Percentiles rank a stretch among this genome's conserved stretches.
Conservation (phyloP, 345 rosid species). For the Bruguiera sexangula region DNA sequence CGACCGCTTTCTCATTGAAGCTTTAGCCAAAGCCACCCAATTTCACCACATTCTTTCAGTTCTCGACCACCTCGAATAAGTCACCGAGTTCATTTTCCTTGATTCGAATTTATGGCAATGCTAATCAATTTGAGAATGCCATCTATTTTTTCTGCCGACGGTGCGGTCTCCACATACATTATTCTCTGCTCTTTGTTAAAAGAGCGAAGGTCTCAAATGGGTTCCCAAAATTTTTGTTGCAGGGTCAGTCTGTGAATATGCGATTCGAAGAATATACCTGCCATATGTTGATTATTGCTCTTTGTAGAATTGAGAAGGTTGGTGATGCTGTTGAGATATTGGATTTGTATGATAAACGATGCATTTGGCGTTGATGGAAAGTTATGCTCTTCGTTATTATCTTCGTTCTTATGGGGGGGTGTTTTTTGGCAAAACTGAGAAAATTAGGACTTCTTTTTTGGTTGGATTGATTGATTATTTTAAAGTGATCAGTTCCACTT, state of each 20-base stretch:
- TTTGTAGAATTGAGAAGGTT: constrained; percentile 61
- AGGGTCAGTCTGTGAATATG: constrained; percentile 47
- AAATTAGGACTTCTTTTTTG: constrained; percentile 46
- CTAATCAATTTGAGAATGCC: constrained; percentile 26
- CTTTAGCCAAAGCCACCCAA: constrained; percentile 41
- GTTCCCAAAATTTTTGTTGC: constrained; percentile 53
- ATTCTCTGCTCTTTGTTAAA: constrained; percentile 52
- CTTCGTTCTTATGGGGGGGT: constrained; percentile 44
- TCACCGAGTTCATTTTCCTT: constrained; percentile 52
- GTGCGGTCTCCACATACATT: constrained; percentile 59
- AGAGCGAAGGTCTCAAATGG: constrained; percentile 34
- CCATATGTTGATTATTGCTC: constrained; percentile 42
- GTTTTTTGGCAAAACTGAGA: constrained; percentile 30
- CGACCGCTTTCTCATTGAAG: constrained; percentile 47
- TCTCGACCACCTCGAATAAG: constrained; percentile 45
- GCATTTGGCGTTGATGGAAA: constrained; percentile 40
- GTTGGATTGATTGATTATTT: constrained; percentile 54
- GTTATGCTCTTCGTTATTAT: constrained; percentile 42
- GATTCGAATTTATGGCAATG: constrained; percentile 40
- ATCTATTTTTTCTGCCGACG: constrained; percentile 24
- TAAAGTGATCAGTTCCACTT: constrained; percentile 53
- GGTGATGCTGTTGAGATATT: constrained; percentile 52
- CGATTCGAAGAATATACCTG: constrained; percentile 61
- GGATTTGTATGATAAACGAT: constrained; percentile 29
- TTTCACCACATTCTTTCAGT: constrained; percentile 43